These are phyloP conservation scores for Plantago ovata DNA, from an alignment of 257 asterid genomes.

Conservation along the genomic window DNA sequence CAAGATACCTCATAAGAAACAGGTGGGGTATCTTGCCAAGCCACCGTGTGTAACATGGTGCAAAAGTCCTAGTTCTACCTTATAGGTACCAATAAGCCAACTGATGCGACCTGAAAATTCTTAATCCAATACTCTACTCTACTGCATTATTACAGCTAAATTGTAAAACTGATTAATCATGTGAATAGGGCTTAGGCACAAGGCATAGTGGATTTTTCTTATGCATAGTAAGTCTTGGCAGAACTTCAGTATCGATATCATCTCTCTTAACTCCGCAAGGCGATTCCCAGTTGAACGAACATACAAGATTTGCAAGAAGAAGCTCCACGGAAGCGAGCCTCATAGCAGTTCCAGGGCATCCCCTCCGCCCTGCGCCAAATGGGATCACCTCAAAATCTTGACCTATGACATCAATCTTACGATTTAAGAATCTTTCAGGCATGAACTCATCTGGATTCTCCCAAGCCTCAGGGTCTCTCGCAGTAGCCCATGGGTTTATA, in stretches of 20 bases:
- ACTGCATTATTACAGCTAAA: no score
- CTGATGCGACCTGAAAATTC: no score
- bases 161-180: no score
- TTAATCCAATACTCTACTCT: no score
- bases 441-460: constrained; percentile 25
- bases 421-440: constrained; percentile 27
- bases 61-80: no score
- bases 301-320: constrained; percentile 23
- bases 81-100: no score
- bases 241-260: no score
- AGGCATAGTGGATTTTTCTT: constrained; percentile 21
- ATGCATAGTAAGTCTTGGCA: constrained; percentile 23
- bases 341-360: constrained; percentile 26
- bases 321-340: constrained; percentile 19
- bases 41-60: no score
- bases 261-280: constrained; percentile 18
- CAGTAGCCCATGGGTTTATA: constrained; percentile 27
- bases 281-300: constrained; percentile 23
- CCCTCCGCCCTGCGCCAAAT: constrained; percentile 27
- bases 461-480: constrained; percentile 30
- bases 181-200: constrained; percentile 11
- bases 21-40: no score
- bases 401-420: constrained; percentile 15
- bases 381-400: constrained; percentile 19
- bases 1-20: no score